Base-by-base conservation (phyloP, 495 filamentous ascomycete species). In the Penicillium antarcticum region DNA sequence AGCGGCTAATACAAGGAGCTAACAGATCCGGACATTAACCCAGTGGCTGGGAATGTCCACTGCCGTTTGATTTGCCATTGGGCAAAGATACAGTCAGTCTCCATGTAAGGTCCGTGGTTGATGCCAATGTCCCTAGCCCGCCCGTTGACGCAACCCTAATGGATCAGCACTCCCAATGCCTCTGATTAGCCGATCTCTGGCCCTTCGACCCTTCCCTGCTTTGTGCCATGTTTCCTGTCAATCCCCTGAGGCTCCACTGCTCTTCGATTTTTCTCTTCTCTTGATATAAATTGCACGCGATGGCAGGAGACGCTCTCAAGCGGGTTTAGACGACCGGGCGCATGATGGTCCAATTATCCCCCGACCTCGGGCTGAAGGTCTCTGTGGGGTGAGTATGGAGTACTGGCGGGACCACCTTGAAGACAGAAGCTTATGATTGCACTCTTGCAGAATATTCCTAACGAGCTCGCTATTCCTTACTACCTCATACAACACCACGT, bases 301-400 rank as follows among this genome's bases (percentile, higher is more conserved):
- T 65, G 58, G 53, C 34, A 45, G 50, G 19, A 31, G 29, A 48
- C 36, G 26, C 38, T 13, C 1, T 45, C 2, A 9, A 37, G 10
- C 36, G 23, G n/a, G 36, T 16, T 13, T 46, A 41, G 33, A 32
- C 21, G 38, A 29, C 52, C 26, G 52, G 57, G 50, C 39, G 53
- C 58, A 65, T 40, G 12, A 72, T 72, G 68, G 46, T 60, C 49
- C 59, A 44, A 35, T 57, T 73, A 47, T 65, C 68, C 32, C 47
- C 65, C 37, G 72, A 75, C 40, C 57, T 61, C 33, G 64, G 67
- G 49, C 59, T 73, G 17, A 65, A 60, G 61, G 62, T 65, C 54
- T 66, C 56, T 49, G 53, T 75, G 53, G 72, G 70, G 72, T 75
- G 59, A 57, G 63, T 65, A 21, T 13, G 73, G 59, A 57, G 63